Base-by-base conservation (phyloP, 805 yeast species). In the Candida taoyuanica region DNA sequence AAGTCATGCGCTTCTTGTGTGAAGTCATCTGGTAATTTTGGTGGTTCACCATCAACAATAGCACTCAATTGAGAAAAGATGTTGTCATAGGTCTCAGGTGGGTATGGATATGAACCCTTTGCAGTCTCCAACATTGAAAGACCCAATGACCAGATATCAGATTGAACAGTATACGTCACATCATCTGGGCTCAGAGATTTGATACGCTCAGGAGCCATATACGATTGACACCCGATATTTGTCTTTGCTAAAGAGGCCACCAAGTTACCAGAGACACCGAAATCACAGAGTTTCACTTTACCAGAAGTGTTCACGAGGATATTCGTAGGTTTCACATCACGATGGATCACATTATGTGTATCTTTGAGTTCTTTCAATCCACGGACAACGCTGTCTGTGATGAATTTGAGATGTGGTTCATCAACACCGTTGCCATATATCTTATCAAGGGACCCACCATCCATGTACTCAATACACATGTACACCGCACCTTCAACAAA, bases 191-290 rank as follows among this genome's bases (percentile, higher is more conserved):
- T 78, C 44, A 73, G 53, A 0, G 85, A 76, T 55, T 81, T 79
- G 50, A 93, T 93, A 55, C 98, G 74, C 59, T 91, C 98, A 1
- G 98, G 98, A 1, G 98, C 98, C 98, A 93, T 93, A 62, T 91
- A 91, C 1, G 95, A 84, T 63, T 93, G 98, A 63, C 98, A 91
- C 5, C 98, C 98, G 48, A 91, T 87, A 52, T 93, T 91, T 0
- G 98, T 91, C 53, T 87, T 80, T 13, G 98, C 98, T 52, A 91
- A 70, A 0, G 96, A 86, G 2, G 97, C 96, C 17, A 93, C 98
- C 44, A 91, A 67, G 56, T 91, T 91, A 15, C 98, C 98, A 37
- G 88, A 77, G 17, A 91, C 98, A 37, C 98, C 98, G 62, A 91
- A 91, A 64, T 91, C 98, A 66, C 96, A 87, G 20, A 91, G 67